Conservation (phyloP, 2,329 filamentous ascomycete species). For the Calonectria pseudoturangicola region DNA sequence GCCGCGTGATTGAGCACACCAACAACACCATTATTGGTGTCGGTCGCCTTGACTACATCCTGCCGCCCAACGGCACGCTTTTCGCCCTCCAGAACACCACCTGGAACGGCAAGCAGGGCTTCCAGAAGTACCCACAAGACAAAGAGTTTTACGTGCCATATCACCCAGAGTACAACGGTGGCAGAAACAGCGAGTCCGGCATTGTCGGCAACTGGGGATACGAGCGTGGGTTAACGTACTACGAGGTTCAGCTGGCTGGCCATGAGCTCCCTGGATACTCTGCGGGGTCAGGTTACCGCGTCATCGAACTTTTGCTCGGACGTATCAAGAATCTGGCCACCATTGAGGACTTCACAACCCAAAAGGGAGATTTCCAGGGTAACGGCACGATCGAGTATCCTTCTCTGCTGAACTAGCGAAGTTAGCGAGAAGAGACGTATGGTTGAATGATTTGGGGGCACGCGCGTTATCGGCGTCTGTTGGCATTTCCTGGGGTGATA, state of each 20-base stretch:
- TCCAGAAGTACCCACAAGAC: constrained; percentile 67
- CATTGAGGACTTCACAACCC: constrained; percentile 50
- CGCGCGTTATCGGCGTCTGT: background rate
- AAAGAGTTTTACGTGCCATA: constrained; percentile 83
- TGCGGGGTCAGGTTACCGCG: constrained; percentile 54
- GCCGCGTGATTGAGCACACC: constrained; percentile 56
- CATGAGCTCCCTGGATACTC: constrained; percentile 65
- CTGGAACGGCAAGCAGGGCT: constrained; percentile 82
- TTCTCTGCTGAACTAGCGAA: constrained; percentile 8
- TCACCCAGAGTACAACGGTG: constrained; percentile 63
- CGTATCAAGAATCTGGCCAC: constrained; percentile 50
- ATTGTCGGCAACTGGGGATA: constrained; percentile 81
- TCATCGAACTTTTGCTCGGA: constrained; percentile 54
- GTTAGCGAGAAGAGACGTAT: too few species aligned
- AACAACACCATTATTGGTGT: constrained; percentile 58
- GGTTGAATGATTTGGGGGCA: background rate
- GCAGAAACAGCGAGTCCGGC: constrained; percentile 75
- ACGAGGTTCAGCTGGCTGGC: constrained; percentile 78
- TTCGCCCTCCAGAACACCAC: constrained; percentile 87
- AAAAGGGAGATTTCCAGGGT: constrained; percentile 48
- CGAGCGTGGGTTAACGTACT: constrained; percentile 85
- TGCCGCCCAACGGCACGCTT: constrained; percentile 82
- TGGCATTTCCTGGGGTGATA: background rate
- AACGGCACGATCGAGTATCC: constrained; percentile 31
- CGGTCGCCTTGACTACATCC: constrained; percentile 74